Evolutionary conservation across 2,329 filamentous ascomycete species (phyloP), one percentile per base, ranked within the genome.

Genomic region (Grosmannia clavigera): DNA sequence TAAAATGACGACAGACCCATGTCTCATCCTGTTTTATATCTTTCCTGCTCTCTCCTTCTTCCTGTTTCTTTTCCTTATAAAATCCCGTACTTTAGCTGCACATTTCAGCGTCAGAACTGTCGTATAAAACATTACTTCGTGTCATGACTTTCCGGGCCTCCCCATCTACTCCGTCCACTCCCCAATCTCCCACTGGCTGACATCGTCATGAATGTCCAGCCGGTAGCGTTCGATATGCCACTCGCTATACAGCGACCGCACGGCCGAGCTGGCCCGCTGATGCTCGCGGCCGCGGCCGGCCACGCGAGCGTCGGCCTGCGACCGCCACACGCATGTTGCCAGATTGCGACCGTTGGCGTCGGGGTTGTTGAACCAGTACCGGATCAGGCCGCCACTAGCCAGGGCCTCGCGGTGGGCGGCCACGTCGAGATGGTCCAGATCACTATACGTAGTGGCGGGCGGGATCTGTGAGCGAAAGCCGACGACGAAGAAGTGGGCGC

Each of bases 351-450:
- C 79, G 58, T 87, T 77, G 52, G 71, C 75, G 73, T 95, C 84
- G 25, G 87, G 85, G 40, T 75, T 78, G 2, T 90, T 90, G 71
- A 95, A 96, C 90, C 92, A 96, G 73, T 96, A 96, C 72, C 83
- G 95, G 68, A 96, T 74, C 68, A 96, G 81, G 0, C 90, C 90
- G 6, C 91, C 91, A 67, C 84, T 88, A 48, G 80, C 80, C 22
- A 85, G 86, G 14, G 92, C 92, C 70, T 96, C 91, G 29, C 81
- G 78, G 70, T 96, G 91, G 7, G 88, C 88, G 61, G 83, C 83
- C 68, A 86, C 85, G 72, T 96, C 92, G 38, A 96, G 78, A 31
- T 79, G 77, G 50, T 85, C 85, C 48, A 96, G 79, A 61, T 86
- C 78, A 12, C 81, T 81, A 61, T 83, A 83, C 63, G 90, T 83